phyloP scores from a whole-genome alignment of 2,329 filamentous ascomycete species.

The Emydomyces testavorans region DNA sequence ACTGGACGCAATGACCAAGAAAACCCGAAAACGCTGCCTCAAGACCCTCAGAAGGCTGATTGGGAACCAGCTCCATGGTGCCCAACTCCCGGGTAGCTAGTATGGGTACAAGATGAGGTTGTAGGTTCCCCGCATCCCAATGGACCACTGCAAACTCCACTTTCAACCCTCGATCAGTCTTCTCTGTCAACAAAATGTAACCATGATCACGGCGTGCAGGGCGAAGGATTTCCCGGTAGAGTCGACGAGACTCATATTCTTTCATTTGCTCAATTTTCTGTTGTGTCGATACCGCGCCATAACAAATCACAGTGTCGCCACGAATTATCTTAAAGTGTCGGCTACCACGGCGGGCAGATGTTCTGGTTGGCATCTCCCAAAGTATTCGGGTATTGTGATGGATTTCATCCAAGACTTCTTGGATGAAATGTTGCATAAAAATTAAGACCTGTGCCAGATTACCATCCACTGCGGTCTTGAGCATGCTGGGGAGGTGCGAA shows the following conservation, averaged over 20 bases:
- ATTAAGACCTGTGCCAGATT: background rate
- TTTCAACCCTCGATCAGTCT: background rate
- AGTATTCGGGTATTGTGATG: background rate
- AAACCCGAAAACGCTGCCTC: constrained; percentile 1
- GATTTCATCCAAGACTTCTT: background rate
- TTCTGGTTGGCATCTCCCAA: background rate
- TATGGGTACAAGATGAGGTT: background rate
- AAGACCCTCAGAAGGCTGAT: background rate
- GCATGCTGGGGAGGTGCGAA: background rate
- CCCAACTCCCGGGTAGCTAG: background rate
- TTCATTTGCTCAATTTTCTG: constrained; percentile 7
- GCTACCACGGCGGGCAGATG: background rate
- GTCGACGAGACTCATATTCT: background rate
- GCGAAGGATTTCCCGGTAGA: background rate
- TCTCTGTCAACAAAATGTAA: constrained; percentile 5
- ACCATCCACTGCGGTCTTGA: constrained; percentile 1
- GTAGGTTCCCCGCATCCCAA: background rate
- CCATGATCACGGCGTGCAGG: background rate
- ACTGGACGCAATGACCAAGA: background rate
- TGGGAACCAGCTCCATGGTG: background rate
- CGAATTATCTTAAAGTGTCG: background rate
- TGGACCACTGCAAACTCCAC: constrained; percentile 7
- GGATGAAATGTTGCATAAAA: constrained; percentile 3
- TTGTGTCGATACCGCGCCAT: constrained; percentile 5
- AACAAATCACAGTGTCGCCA: background rate